A percentile compares a stretch with the other conserved stretches of the same genome.
Evolutionary conservation across 2,329 filamentous ascomycete species (phyloP).

Genomic region (Fonsecaea nubica): DNA sequence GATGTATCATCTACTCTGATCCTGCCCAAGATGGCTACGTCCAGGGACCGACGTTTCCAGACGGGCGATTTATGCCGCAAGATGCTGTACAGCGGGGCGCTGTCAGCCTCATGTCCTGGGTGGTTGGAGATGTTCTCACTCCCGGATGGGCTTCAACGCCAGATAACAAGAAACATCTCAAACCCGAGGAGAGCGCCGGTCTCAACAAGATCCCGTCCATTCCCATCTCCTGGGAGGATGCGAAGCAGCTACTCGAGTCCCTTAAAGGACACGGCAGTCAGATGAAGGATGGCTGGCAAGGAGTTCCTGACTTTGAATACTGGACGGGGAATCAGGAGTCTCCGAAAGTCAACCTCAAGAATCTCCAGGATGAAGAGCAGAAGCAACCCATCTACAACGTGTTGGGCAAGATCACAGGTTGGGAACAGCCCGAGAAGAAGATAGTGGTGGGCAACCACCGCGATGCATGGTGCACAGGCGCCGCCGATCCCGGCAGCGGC

Average conservation of each 20-base stretch:
- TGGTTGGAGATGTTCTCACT: constrained; percentile 89
- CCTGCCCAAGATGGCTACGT: constrained; percentile 82
- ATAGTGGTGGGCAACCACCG: constrained; percentile 93
- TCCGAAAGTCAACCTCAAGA: constrained; percentile 80
- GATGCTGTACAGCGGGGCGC: constrained; percentile 83
- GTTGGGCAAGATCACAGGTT: constrained; percentile 80
- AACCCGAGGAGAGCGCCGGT: constrained; percentile 72
- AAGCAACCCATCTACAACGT: constrained; percentile 92
- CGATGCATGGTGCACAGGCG: constrained; percentile 89
- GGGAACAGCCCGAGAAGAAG: constrained; percentile 81
- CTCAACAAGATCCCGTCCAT: constrained; percentile 86
- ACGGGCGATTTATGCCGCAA: constrained; percentile 78
- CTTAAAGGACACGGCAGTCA: constrained; percentile 76
- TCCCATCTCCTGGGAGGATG: constrained; percentile 88
- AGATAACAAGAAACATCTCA: constrained; percentile 64
- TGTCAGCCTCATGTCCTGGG: constrained; percentile 80
- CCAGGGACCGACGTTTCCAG: constrained; percentile 73
- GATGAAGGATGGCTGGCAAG: constrained; percentile 74
- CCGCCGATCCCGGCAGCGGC: constrained; percentile 82
- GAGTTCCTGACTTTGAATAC: constrained; percentile 73
- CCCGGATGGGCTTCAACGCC: constrained; percentile 74
- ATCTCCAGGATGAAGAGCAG: constrained; percentile 82
- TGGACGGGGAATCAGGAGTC: constrained; percentile 81
- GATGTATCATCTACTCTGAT: constrained; percentile 92
- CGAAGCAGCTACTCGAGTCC: constrained; percentile 75